These are phyloP conservation scores for Aspergillus sergii DNA, from an alignment of 2,329 filamentous ascomycete species.

Conservation along the genomic window DNA sequence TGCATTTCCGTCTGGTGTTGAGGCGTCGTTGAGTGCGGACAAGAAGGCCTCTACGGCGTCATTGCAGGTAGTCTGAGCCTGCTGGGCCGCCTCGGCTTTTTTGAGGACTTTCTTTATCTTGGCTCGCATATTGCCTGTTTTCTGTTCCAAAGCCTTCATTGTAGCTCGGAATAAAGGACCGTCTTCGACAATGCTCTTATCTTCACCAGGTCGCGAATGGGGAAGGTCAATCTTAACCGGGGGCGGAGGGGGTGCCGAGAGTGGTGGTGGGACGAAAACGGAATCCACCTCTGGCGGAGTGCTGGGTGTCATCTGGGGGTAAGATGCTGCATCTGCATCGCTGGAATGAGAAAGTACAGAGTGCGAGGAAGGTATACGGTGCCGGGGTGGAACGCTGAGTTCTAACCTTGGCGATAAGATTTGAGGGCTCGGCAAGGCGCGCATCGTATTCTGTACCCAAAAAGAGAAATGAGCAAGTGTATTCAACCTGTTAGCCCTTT, in stretches of 20 bases:
- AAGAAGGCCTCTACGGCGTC: slow-evolving; percentile 81
- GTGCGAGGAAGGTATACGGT: slow-evolving; percentile 82
- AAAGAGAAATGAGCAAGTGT: slow-evolving; percentile 92
- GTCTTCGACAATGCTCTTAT: slow-evolving; percentile 83
- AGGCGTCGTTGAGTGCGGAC: slow-evolving; percentile 82
- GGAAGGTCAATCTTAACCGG: slow-evolving; percentile 82
- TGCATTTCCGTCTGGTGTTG: slow-evolving; percentile 88
- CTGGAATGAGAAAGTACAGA: slow-evolving; percentile 83
- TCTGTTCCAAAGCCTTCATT: slow-evolving; percentile 94
- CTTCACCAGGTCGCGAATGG: slow-evolving; percentile 81
- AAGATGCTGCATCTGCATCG: slow-evolving; percentile 60
- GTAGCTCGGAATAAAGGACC: slow-evolving; percentile 94
- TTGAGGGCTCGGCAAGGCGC: slow-evolving; percentile 53
- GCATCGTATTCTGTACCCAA: slow-evolving; percentile 68
- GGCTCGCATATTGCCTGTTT: slow-evolving; percentile 88
- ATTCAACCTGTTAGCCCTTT: slow-evolving; percentile 83
- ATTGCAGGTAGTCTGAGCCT: slow-evolving; percentile 80
- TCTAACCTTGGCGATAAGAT: slow-evolving; percentile 74
- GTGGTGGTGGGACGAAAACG: slow-evolving; percentile 24
- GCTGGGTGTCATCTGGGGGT: slow-evolving; percentile 27
- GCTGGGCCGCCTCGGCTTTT: slow-evolving; percentile 84
- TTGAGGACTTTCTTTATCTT: slow-evolving; percentile 97
- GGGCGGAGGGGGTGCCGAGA: slow-evolving; percentile 30
- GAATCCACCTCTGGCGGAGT: slow-evolving; percentile 37
- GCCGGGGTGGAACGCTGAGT: slow-evolving; percentile 71